These are phyloP conservation scores for Syzygium oleosum DNA, from an alignment of 345 rosid species.

Conservation along the genomic window DNA sequence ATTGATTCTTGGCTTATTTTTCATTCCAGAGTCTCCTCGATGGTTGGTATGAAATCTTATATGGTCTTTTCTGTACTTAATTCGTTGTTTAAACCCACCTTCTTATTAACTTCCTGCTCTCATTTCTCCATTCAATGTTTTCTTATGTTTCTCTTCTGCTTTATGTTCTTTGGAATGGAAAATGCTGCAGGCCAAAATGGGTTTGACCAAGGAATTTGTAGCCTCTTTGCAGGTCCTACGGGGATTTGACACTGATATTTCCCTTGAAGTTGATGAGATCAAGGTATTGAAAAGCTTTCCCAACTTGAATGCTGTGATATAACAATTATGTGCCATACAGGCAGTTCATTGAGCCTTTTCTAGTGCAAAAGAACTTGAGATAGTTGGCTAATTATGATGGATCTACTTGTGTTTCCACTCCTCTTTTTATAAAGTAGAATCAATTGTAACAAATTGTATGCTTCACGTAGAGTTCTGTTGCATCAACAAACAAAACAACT, in stretches of 20 bases:
- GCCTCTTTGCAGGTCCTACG: conserved; percentile 89
- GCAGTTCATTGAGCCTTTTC: background rate
- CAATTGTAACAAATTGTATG: conserved; percentile 1
- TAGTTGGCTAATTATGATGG: background rate
- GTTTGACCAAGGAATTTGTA: conserved; percentile 78
- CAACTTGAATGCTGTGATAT: background rate
- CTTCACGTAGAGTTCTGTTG: conserved; percentile 43
- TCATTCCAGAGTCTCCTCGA: conserved; percentile 78
- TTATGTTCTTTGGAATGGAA: background rate
- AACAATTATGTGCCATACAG: background rate
- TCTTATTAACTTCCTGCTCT: background rate
- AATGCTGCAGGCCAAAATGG: conserved; percentile 74
- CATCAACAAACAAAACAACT: conserved; percentile 62
- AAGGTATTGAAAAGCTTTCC: conserved; percentile 42
- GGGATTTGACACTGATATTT: conserved; percentile 85
- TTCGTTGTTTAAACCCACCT: conserved; percentile 35
- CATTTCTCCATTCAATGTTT: background rate
- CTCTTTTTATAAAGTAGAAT: background rate
- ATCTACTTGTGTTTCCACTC: background rate
- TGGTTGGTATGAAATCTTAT: conserved; percentile 47
- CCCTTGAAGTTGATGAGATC: conserved; percentile 80
- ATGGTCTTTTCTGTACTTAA: background rate
- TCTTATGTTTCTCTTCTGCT: conserved; percentile 1
- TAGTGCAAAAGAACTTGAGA: background rate
- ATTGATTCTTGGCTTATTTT: conserved; percentile 67